Percentiles rank a stretch among this genome's conserved stretches.
Conservation (phyloP, 2,329 filamentous ascomycete species). For the Ambrosiella cleistominuta region DNA sequence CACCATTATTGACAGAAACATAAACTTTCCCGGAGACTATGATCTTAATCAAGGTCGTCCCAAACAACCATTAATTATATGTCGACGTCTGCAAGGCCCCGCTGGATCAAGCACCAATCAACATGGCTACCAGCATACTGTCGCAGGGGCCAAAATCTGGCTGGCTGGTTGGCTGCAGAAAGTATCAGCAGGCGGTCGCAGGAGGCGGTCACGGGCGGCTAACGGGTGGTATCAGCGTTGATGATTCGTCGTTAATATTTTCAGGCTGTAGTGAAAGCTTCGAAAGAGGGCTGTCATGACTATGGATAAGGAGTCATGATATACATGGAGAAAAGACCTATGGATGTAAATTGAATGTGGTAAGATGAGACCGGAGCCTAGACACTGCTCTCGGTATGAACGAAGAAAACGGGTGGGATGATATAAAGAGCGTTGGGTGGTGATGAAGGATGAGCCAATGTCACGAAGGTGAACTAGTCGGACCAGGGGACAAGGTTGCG, state of each 20-base stretch:
- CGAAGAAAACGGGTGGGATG: not conserved
- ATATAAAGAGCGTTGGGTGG: not conserved
- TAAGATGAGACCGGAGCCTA: no score
- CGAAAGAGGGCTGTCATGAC: not conserved
- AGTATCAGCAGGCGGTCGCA: slow-evolving; percentile 4
- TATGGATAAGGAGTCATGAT: not conserved
- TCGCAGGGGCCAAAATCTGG: not conserved
- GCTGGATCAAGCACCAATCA: not conserved
- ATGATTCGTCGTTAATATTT: not conserved
- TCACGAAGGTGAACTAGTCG: not conserved
- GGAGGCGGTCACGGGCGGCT: slow-evolving; percentile 7
- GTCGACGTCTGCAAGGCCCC: not conserved
- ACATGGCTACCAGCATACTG: not conserved
- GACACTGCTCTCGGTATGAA: not conserved
- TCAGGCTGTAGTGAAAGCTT: not conserved
- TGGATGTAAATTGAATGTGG: no score
- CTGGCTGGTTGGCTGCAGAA: not conserved
- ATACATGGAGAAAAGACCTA: not conserved
- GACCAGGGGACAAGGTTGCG: not conserved
- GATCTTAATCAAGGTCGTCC: no score
- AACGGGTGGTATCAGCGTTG: not conserved
- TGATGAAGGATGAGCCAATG: not conserved
- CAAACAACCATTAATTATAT: not conserved
- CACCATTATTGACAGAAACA: no score
- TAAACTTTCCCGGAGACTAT: no score